Evolutionary conservation across 2,329 filamentous ascomycete species (phyloP).

Genomic region (Camptophora hylomeconis): DNA sequence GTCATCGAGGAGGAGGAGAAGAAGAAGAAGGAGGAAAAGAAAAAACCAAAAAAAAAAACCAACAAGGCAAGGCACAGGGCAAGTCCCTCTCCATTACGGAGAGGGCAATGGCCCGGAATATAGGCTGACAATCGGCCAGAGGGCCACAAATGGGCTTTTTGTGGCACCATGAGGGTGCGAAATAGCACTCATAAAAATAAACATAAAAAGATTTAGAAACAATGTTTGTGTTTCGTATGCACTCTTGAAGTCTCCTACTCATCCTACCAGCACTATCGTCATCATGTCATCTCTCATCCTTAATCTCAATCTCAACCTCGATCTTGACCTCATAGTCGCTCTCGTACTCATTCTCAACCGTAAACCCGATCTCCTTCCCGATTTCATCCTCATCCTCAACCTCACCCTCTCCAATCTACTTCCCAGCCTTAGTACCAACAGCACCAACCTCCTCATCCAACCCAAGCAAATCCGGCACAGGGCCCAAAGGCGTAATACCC

Average conservation of each 20-base stretch:
- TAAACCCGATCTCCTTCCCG: conserved; percentile 66
- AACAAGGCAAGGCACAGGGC: not conserved
- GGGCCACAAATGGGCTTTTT: conserved; percentile 34
- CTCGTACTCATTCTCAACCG: conserved; percentile 83
- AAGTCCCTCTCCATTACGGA: not conserved
- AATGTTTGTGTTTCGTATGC: too few species aligned
- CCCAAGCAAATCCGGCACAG: conserved; percentile 66
- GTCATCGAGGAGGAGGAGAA: too few species aligned
- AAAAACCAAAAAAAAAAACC: not conserved
- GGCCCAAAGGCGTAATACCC: conserved; percentile 72
- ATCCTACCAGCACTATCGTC: conserved; percentile 80
- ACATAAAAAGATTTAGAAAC: too few species aligned
- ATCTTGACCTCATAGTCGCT: conserved; percentile 66
- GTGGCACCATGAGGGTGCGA: conserved; percentile 27
- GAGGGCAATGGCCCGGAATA: not conserved
- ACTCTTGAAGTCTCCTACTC: conserved; percentile 42
- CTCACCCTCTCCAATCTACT: conserved; percentile 13
- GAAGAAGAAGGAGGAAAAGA: not conserved
- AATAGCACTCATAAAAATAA: too few species aligned
- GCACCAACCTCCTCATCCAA: conserved; percentile 65
- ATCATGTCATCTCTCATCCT: conserved; percentile 75
- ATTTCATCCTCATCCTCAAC: conserved; percentile 43
- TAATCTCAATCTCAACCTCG: conserved; percentile 67
- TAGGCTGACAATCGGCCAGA: not conserved
- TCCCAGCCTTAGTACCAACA: conserved; percentile 20